A percentile compares a stretch with the other conserved stretches of the same genome.
Conservation (phyloP, 2,329 filamentous ascomycete genomes). For the Penicillium decumbens region DNA sequence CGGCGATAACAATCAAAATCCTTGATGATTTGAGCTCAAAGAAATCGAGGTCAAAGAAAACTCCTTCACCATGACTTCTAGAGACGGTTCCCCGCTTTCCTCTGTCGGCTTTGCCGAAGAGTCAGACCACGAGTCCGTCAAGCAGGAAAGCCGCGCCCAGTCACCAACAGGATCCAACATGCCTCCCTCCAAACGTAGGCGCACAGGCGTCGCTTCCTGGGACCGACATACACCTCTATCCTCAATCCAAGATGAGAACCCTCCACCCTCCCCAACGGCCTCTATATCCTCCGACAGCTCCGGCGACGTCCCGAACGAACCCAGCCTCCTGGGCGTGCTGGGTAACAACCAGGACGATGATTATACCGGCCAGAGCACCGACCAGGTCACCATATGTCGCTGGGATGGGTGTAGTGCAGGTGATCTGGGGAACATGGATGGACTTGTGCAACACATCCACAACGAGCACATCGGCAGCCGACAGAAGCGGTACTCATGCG, state of each 20-base stretch:
- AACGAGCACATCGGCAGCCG: conserved; percentile 89
- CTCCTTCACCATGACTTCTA: conserved; percentile 36
- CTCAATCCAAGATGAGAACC: conserved; percentile 37
- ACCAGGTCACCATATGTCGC: conserved; percentile 71
- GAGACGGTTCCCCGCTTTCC: conserved; percentile 59
- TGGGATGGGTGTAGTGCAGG: conserved; percentile 71
- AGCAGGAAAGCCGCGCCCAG: conserved; percentile 48
- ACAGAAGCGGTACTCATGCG: conserved; percentile 96
- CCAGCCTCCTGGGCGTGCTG: conserved; percentile 46
- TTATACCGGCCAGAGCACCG: conserved; percentile 65
- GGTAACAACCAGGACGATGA: conserved; percentile 49
- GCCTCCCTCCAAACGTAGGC: conserved; percentile 48
- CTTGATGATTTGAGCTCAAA: neutral
- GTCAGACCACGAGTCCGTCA: conserved; percentile 52
- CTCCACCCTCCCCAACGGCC: conserved; percentile 50
- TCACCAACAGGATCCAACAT: conserved; percentile 38
- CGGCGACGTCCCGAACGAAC: conserved; percentile 73
- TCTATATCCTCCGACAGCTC: conserved; percentile 89
- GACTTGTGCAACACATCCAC: conserved; percentile 76
- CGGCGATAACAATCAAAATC: neutral
- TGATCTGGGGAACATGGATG: conserved; percentile 75
- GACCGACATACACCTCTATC: conserved; percentile 51
- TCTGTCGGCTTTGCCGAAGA: conserved; percentile 61
- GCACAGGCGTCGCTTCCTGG: conserved; percentile 43
- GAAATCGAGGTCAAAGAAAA: neutral